phyloP scores from a whole-genome alignment of 768 basidiomycete species.

The Tubosaeta sp. region DNA sequence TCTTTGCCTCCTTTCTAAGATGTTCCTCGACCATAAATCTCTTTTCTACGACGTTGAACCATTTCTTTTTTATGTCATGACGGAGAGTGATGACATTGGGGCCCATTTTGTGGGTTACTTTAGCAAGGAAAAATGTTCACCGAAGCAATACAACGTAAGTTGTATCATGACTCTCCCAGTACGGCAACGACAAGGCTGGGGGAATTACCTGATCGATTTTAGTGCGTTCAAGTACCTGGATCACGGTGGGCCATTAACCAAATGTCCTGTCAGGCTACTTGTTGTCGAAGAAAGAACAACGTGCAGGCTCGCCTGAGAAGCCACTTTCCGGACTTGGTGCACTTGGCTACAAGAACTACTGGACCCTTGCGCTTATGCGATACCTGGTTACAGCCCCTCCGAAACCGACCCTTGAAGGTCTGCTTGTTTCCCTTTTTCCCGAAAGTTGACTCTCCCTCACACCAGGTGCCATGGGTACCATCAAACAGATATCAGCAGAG shows the following conservation, averaged over 20 bases:
- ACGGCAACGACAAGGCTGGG: slow-evolving; percentile 93
- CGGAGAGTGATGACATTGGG: slow-evolving; percentile 84
- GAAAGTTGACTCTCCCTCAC: slow-evolving; percentile 13
- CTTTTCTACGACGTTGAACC: slow-evolving; percentile 99
- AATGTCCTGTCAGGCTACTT: slow-evolving; percentile 67
- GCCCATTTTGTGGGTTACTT: slow-evolving; percentile 98
- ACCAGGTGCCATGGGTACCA: slow-evolving; percentile 18
- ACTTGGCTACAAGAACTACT: slow-evolving; percentile 93
- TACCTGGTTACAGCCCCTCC: slow-evolving; percentile 62
- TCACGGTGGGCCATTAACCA: slow-evolving; percentile 1
- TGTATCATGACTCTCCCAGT: slow-evolving; percentile 99
- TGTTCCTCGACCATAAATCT: slow-evolving; percentile 99
- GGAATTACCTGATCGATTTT: slow-evolving; percentile 95
- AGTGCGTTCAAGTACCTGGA: slow-evolving; percentile 46
- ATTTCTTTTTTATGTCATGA: slow-evolving; percentile 97
- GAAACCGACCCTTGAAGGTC: slow-evolving; percentile 72
- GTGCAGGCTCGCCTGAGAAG: slow-evolving; percentile 91
- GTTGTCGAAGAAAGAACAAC: slow-evolving; percentile 89
- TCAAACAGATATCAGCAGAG: slow-evolving; percentile 68
- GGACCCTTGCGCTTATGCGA: slow-evolving; percentile 84
- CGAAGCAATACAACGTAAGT: slow-evolving; percentile 94
- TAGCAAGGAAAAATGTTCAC: slow-evolving; percentile 96
- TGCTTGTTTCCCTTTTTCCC: slow-evolving; percentile 18
- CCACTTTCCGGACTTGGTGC: slow-evolving; percentile 91
- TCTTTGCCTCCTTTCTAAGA: slow-evolving; percentile 93